Evolutionary conservation across 345 rosid species (phyloP), one percentile per base, ranked within the genome.

Genomic region (Aurinia saxatilis): DNA sequence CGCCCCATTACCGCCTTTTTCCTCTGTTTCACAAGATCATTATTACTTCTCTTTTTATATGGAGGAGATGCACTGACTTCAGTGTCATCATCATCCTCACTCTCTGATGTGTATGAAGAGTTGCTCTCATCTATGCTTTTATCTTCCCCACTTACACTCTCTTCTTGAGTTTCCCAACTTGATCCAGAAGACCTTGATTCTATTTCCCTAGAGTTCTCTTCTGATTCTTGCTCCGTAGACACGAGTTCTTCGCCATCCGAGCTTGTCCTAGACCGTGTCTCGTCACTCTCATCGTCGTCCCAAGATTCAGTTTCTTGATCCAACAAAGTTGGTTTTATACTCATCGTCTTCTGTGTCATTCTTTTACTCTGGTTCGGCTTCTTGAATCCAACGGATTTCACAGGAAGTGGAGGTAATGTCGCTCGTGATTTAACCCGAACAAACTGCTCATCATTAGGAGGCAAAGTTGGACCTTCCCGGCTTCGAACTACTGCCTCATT

Each of bases 1-100:
- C 69, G 18, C 34, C 92, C 90, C 2, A 73, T 38, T 10, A 7
- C 13, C 14, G 9, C 11, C 14, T 33, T 63, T 73, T 54, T 62
- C 45, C 63, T 62, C 13, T 39, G 66, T 25, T 66, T 75, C 27
- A 14, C n/a, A 5, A 2, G 70, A 44, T 61, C 38, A 57, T 45
- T 46, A n/a, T n/a, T n/a, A n/a, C n/a, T 15, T 61, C 67, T 53
- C 17, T 11, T 42, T 60, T 50, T 42, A 30, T 38, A 36, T 50
- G 49, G 57, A 52, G 63, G 68, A 61, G 75, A 38, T 12, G 36
- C 56, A 19, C 53, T 35, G 5, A 5, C 60, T 67, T 60, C 36
- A 37, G 63, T 54, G 13, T 8, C 54, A 53, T 11, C 39, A 14
- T 14, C 14, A 6, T 65, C n/a, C n/a, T n/a, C 62, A 51, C 71